Evolutionary conservation across 1,284 basidiomycete species (phyloP), one percentile per base, ranked within the genome.

Genomic region (Mycena sp.): DNA sequence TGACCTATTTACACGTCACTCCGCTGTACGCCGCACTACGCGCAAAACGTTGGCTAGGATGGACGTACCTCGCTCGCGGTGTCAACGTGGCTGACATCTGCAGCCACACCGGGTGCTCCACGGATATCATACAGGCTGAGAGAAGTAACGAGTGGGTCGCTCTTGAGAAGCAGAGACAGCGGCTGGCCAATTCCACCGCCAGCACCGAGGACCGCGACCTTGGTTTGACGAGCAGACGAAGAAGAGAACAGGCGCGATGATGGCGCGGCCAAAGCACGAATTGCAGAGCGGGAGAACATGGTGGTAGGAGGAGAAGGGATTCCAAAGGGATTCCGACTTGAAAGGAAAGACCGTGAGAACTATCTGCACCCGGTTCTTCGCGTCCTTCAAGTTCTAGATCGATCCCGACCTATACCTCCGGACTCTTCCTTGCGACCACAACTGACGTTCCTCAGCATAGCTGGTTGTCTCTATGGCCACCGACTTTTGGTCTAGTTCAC

Each of bases 121-220:
- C 92, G 91, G 77, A 97, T 95, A 85, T 97, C 95, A 81, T 95
- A 97, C 67, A 96, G 83, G 78, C 85, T 89, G 72, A 94, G 78
- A 68, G 85, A 83, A 32, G 92, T 87, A 71, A 96, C 93, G 69
- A 93, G 81, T 38, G 91, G 91, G 83, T 97, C 91, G 68, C 81
- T 86, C 84, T 97, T 96, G 76, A 96, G 87, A 70, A 97, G 84
- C 69, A 97, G 83, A 61, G 94, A 95, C 71, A 96, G 84, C 73
- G 93, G 93, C 78, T 96, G 94, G 75, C 94, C 94, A 75, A 96
- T 96, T 79, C 95, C 95, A 85, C 93, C 93, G 72, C 91, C 93
- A 67, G 95, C 95, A 73, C 95, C 95, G 76, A 96, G 91, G 54
- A 97, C 94, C 51, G 92, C 91, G 74, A 96, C 94, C 81, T 93